Evolutionary conservation across 768 basidiomycete species (phyloP).

Genomic region (Pleurotus sapidus): DNA sequence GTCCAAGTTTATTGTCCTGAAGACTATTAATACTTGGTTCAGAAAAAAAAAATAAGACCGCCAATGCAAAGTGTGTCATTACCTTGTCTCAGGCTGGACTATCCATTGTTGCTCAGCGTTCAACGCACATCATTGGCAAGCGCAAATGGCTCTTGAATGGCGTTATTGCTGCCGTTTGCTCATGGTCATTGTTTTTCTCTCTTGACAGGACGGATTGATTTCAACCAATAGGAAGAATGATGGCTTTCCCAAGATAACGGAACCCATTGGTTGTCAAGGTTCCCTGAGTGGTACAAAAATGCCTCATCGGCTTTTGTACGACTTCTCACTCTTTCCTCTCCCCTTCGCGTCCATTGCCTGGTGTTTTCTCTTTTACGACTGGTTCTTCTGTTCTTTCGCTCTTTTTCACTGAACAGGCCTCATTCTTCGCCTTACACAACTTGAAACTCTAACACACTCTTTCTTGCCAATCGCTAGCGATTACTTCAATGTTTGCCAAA

Average conservation of each 20-base stretch:
- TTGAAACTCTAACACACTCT: conserved; percentile 20
- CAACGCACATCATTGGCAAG: neutral
- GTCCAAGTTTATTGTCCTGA: too few species aligned
- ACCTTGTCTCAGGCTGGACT: too few species aligned
- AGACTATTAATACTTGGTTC: too few species aligned
- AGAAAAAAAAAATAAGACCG: too few species aligned
- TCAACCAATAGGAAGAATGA: conserved; percentile 11
- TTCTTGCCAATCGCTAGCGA: conserved; percentile 28
- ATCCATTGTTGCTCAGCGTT: neutral
- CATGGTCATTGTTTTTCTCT: too few species aligned
- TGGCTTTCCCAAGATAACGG: conserved; percentile 7
- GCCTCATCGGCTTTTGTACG: conserved; percentile 8
- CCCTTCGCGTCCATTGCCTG: conserved; percentile 14
- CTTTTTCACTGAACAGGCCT: conserved; percentile 17
- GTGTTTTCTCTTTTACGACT: conserved; percentile 10
- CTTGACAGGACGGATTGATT: neutral
- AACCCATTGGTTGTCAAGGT: conserved; percentile 10
- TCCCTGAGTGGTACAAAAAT: conserved; percentile 10
- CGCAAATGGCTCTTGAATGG: neutral
- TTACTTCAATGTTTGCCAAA: conserved; percentile 36
- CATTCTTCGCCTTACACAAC: conserved; percentile 12
- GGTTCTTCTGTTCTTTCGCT: conserved; percentile 20
- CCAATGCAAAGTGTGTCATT: too few species aligned
- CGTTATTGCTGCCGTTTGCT: too few species aligned
- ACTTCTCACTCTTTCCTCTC: conserved; percentile 16